phyloP scores from a whole-genome alignment of 371 early-diverging fungal species.

The Mortierella sp. region DNA sequence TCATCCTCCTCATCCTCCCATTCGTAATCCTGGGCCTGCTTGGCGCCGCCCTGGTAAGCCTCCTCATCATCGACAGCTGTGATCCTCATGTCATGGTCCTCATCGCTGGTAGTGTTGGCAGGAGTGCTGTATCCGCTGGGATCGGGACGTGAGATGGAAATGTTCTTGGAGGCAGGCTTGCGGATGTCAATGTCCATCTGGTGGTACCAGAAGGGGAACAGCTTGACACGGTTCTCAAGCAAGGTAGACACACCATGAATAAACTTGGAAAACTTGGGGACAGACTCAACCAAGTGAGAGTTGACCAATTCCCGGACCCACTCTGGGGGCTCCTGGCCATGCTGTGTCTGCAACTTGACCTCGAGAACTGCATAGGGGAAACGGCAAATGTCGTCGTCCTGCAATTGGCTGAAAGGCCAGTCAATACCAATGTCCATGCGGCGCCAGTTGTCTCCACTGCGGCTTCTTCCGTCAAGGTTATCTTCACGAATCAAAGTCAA shows the following conservation, averaged over 20 bases:
- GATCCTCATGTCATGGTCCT: constrained; percentile 46
- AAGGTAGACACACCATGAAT: constrained; percentile 97
- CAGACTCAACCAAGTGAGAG: constrained; percentile 94
- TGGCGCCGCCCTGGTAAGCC: constrained; percentile 46
- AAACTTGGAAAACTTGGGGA: constrained; percentile 99
- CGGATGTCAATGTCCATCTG: constrained; percentile 96
- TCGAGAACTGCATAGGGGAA: constrained; percentile 99
- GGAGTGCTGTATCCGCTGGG: constrained; percentile 56
- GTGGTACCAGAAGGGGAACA: constrained; percentile 98
- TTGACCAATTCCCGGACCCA: constrained; percentile 97
- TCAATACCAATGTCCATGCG: constrained; percentile 94
- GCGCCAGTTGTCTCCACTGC: constrained; percentile 95
- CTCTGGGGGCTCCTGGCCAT: constrained; percentile 90
- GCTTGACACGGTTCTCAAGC: constrained; percentile 86
- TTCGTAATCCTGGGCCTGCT: constrained; percentile 35
- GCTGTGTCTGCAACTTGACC: constrained; percentile 95
- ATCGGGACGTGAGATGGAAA: constrained; percentile 49
- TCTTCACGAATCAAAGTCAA: constrained; percentile 98
- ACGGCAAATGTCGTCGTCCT: constrained; percentile 84
- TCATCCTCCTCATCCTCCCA: constrained; percentile 56
- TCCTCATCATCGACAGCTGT: constrained; percentile 36
- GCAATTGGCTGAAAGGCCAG: constrained; percentile 93
- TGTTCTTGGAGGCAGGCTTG: constrained; percentile 68
- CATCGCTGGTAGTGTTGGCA: constrained; percentile 56
- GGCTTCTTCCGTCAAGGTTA: constrained; percentile 77